Base-by-base conservation (phyloP, 305 asterid species). In the Fraxinus nigra region DNA sequence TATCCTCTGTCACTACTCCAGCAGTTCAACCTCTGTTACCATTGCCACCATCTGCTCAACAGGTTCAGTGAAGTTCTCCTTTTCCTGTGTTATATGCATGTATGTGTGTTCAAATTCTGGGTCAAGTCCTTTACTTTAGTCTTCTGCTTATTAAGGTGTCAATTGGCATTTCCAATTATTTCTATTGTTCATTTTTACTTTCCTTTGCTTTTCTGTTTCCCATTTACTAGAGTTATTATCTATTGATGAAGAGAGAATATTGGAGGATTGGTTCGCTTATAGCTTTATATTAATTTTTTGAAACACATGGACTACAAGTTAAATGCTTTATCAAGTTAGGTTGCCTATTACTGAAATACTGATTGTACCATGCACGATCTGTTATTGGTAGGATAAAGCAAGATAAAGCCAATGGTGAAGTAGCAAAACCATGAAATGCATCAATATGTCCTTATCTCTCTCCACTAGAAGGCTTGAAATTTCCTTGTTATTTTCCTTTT, bases 1-100 rank as follows among this genome's bases (percentile, higher is more conserved):
- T 85, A 37, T 82, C 88, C 70, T 82, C 86, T 61, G 13, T 76
- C 77, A 33, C 86, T 76, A 32, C 82, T 80, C 81, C 87, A 74
- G 87, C 84, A 63, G 88, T 79, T 78, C 93, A 89, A 85, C 90
- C 94, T 46, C 86, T 87, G 75, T 84, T 91, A 89, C 92, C 93
- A 77, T 78, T 89, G 81, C 94, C 93, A 79, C 92, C 93, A 35
- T 85, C 90, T 83, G 81, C 87, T 7, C 89, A 88, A 79, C 89
- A 91, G 97, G 96, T 92, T 81, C 83, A 81, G 40, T 61, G 22
- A 34, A 65, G 30, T 59, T 65, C 72, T 14, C 73, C 37, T 11
- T 65, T 28, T 28, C 35, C 3, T 28, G 73, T 59, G 61, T 16
- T 51, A 51, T 51, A 20, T 24, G 30, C 22, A 59, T 59, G 9